A percentile compares a stretch with the other conserved stretches of the same genome.
Evolutionary conservation across 257 asterid species (phyloP).

Genomic region (Fraxinus cuspidata): DNA sequence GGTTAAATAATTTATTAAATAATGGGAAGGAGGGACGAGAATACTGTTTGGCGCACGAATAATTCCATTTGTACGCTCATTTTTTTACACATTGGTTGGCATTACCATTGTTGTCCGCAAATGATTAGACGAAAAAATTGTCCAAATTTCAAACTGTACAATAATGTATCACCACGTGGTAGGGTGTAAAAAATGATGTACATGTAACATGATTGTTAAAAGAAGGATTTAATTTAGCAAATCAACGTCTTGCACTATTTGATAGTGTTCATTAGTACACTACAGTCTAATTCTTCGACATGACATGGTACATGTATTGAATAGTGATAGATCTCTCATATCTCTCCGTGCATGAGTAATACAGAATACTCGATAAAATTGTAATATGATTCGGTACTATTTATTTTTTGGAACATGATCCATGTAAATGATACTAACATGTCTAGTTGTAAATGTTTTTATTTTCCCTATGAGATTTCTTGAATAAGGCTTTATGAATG

Average conservation of each 20-base stretch:
- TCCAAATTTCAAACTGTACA: too few species aligned
- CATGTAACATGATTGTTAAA: too few species aligned
- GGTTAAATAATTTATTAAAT: slow-evolving; percentile 24
- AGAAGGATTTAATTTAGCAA: slow-evolving; percentile 26
- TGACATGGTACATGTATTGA: neutral
- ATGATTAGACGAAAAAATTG: too few species aligned
- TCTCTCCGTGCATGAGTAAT: neutral
- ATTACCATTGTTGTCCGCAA: too few species aligned
- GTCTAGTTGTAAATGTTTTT: slow-evolving; percentile 45
- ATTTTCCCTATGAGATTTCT: slow-evolving; percentile 9
- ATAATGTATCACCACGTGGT: too few species aligned
- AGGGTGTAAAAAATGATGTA: too few species aligned
- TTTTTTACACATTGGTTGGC: too few species aligned
- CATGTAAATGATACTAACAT: slow-evolving; percentile 22
- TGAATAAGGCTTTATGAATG: slow-evolving; percentile 11
- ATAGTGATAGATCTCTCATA: neutral
- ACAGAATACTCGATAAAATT: neutral
- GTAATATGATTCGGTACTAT: too few species aligned
- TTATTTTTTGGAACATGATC: neutral
- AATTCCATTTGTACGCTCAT: too few species aligned
- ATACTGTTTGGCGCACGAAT: slow-evolving; percentile 21
- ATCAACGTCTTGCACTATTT: slow-evolving; percentile 19
- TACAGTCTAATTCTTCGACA: neutral
- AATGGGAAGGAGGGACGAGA: slow-evolving; percentile 24
- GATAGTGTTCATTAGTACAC: neutral